Evolutionary conservation across 2,329 filamentous ascomycete genomes (phyloP).

Genomic region (Diaporthe sp.): DNA sequence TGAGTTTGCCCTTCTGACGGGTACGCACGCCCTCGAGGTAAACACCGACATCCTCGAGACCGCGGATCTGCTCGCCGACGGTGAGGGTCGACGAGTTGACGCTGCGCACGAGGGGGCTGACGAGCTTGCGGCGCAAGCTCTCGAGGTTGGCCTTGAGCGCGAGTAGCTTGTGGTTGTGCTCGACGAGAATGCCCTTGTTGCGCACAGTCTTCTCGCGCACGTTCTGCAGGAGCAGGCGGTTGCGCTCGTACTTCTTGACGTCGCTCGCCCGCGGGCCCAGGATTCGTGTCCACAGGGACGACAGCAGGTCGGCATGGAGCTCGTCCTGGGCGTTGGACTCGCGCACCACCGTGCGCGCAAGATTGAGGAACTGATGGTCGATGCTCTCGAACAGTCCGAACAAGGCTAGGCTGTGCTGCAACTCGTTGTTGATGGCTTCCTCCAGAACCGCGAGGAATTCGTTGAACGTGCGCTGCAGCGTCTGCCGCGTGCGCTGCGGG

Average conservation of each 20-base stretch:
- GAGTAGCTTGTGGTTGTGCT: conserved; percentile 87
- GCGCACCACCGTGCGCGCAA: conserved; percentile 86
- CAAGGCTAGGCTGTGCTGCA: conserved; percentile 83
- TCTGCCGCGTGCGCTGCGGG: conserved; percentile 83
- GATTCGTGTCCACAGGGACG: conserved; percentile 87
- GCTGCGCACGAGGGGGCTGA: conserved; percentile 84
- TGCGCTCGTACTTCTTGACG: conserved; percentile 93
- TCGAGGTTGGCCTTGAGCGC: conserved; percentile 90
- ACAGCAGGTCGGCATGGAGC: conserved; percentile 84
- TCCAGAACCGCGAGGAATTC: conserved; percentile 91
- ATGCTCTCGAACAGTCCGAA: conserved; percentile 94
- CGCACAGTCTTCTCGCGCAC: conserved; percentile 86
- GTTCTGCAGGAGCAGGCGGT: conserved; percentile 82
- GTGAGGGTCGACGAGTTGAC: conserved; percentile 77
- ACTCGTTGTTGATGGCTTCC: conserved; percentile 87
- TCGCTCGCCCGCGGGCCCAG: conserved; percentile 81
- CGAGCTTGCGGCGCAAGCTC: conserved; percentile 84
- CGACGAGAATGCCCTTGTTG: conserved; percentile 88
- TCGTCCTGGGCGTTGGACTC: conserved; percentile 87
- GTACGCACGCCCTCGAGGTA: conserved; percentile 83
- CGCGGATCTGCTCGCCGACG: conserved; percentile 87
- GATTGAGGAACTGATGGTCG: conserved; percentile 89
- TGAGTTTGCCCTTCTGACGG: conserved; percentile 84
- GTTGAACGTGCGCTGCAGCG: conserved; percentile 88
- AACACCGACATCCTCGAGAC: conserved; percentile 83